Base-by-base conservation (phyloP, 768 basidiomycete genomes). In the Mycena polygramma region DNA sequence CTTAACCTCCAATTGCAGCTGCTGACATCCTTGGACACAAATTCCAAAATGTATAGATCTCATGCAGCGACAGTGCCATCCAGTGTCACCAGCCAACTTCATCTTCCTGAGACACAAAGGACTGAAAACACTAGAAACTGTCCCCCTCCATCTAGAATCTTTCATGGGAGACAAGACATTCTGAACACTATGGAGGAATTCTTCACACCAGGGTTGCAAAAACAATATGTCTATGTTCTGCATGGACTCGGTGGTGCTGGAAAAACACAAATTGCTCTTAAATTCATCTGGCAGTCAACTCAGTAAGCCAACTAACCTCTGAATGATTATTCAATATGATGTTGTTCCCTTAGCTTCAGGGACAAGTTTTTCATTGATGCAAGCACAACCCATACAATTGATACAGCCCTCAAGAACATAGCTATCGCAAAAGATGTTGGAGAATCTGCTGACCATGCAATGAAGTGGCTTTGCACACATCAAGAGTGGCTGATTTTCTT, bases 21-120 rank as follows among this genome's bases (percentile, higher is more conserved):
- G 8, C 35, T 43, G 37, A 41, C 63, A 30, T 41, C 20, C 1
- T 30, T 63, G 10, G 52, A 63, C 46, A 63, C 63, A 53, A 63
- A 45, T 45, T 55, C 45, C 35, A 24, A 35, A 30, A 39, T 63
- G 7, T 6, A 63, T 22, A 30, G 46, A 19, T 13, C 55, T 14
- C 51, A 52, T 30, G 51, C 24, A 41, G n/a, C 35, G n/a, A 35
- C 20, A 19, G 43, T 63, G 30, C 20, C 26, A 20, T 30, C 52
- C 1, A 15, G 63, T 63, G 55, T 55, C 24, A 52, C 51, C 6
- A 2, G 1, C 3, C 41, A 9, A 41, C 46, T 7, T 17, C 36
- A 63, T 43, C 4, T 30, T 7, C 19, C 63, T 30, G 26, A 45
- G 43, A 24, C 14, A 9, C 7, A 49, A n/a, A n/a, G 20, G 7